Conservation (phyloP, 768 basidiomycete species). For the Tricholoma sp. region DNA sequence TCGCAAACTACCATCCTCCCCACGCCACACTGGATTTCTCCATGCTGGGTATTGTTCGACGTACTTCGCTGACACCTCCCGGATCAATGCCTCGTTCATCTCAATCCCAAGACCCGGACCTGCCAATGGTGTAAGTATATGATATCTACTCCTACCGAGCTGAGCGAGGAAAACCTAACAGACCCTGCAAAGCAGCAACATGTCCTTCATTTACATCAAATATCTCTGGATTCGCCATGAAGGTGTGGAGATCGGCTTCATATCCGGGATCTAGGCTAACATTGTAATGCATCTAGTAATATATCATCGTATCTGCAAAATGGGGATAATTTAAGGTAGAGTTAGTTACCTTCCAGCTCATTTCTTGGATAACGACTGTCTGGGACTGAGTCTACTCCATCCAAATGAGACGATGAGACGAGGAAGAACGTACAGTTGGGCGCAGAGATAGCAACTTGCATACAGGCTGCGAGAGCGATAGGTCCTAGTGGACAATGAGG, state of each 20-base stretch:
- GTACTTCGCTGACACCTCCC: constrained; percentile 28
- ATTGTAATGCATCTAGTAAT: constrained; percentile 59
- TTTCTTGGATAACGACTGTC: constrained; percentile 51
- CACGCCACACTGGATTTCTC: constrained; percentile 54
- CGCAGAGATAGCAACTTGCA: constrained; percentile 53
- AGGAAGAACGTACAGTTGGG: constrained; percentile 46
- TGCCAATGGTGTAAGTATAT: constrained; percentile 11
- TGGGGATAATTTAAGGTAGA: not conserved
- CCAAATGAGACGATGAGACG: not conserved
- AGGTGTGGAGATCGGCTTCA: constrained; percentile 52
- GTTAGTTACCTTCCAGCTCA: constrained; percentile 50
- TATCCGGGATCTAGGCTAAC: constrained; percentile 17
- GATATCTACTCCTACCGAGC: constrained; percentile 1
- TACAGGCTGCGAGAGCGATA: constrained; percentile 65
- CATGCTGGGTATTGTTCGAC: constrained; percentile 37
- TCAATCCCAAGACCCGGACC: constrained; percentile 59
- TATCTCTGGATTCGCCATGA: constrained; percentile 45
- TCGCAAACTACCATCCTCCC: constrained; percentile 45
- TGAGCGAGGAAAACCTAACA: constrained; percentile 1
- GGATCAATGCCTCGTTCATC: constrained; percentile 54
- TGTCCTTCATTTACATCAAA: constrained; percentile 51
- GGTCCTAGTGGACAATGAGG: constrained; percentile 65
- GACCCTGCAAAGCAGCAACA: constrained; percentile 39
- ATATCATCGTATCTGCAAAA: not conserved
- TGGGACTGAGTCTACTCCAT: not conserved